Evolutionary conservation across 2,329 filamentous ascomycete species (phyloP), one percentile per base, ranked within the genome.

Genomic region (Penicillium frequentans): DNA sequence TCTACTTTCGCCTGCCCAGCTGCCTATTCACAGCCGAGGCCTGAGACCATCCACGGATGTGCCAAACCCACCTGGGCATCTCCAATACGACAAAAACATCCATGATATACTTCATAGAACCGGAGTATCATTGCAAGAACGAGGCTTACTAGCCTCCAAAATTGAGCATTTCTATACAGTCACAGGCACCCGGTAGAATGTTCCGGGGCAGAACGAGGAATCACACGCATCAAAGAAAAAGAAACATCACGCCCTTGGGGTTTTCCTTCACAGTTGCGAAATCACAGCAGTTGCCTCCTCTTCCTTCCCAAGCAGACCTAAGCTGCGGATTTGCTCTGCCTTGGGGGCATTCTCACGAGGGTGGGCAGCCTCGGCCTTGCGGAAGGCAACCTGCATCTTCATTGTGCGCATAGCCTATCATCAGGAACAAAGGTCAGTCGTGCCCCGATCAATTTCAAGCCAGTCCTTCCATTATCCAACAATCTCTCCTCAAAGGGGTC

Each of bases 281-380:
- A 82, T 59, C 46, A 81, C 82, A 71, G 84, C 82, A 72, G 88
- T 85, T 55, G 87, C 85, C 67, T 95, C 90, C 67, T 96, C 90
- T 65, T 95, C 89, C 75, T 91, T 91, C 70, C 89, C 88, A 68
- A 98, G 71, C 64, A 97, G 77, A 45, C 93, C 93, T 61, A 98
- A 76, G 74, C 89, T 92, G 75, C 91, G 84, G 82, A 98, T 96
- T 81, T 95, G 86, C 58, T 90, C 91, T 5, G 90, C 90, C 62
- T 85, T 92, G 59, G 91, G 91, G 57, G 86, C 89, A 70, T 91
- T 87, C 73, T 95, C 90, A 79, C 90, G 86, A 62, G 89, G 84
- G 67, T 89, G 87, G 67, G 88, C 82, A 55, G 87, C 84, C 76
- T 91, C 87, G 56, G 88, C 85, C 78, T 91, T 91, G 74, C 91